Conservation (phyloP, 2,329 filamentous ascomycete species). For the Sclerotinia trifoliorum region DNA sequence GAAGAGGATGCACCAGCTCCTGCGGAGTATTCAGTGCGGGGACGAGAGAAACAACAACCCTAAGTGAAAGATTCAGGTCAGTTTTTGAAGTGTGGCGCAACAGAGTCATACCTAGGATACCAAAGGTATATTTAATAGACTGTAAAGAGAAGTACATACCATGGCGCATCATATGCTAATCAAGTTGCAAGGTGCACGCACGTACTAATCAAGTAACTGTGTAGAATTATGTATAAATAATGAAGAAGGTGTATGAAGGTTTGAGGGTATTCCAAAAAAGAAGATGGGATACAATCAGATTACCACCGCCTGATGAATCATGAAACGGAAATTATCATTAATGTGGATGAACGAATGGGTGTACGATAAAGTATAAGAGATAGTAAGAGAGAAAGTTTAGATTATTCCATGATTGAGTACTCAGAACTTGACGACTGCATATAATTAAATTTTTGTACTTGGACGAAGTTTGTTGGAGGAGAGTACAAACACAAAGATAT, state of each 20-base stretch:
- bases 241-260: neutral
- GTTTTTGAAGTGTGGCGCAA: neutral
- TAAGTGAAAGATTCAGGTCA: slow-evolving; percentile 39
- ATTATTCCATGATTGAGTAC: slow-evolving; percentile 2
- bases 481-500: neutral
- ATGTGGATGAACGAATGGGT: neutral
- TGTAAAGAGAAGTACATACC: slow-evolving; percentile 17
- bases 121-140: neutral
- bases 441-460: slow-evolving; percentile 3
- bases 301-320: neutral
- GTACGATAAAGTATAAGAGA: neutral
- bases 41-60: slow-evolving; percentile 60
- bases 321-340: neutral
- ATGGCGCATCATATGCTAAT: slow-evolving; percentile 20
- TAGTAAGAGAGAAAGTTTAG: neutral
- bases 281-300: neutral
- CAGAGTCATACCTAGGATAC: neutral
- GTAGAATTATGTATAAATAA: neutral
- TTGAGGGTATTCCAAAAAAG: slow-evolving; percentile 14
- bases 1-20: slow-evolving; percentile 45
- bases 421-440: slow-evolving; percentile 1
- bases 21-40: slow-evolving; percentile 53
- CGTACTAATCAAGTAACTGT: slow-evolving; percentile 11
- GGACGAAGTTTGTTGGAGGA: neutral
- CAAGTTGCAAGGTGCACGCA: slow-evolving; percentile 14